Evolutionary conservation across 2,329 filamentous ascomycete genomes (phyloP).

Genomic region (Sclerotinia sclerotiorum): DNA sequence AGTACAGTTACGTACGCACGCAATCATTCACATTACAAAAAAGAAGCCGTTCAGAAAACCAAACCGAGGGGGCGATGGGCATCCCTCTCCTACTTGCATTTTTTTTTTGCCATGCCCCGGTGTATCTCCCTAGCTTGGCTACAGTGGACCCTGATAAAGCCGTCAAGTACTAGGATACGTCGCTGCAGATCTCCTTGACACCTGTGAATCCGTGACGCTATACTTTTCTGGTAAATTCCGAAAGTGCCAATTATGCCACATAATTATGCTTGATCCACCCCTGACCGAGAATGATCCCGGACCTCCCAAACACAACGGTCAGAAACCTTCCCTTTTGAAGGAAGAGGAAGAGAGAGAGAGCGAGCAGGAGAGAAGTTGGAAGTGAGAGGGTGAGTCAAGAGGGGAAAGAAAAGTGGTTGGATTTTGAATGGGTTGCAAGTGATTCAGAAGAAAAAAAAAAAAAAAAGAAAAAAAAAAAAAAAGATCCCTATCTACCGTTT

Average conservation of each 20-base stretch:
- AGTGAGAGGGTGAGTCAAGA: background rate
- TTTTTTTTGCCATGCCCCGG: conserved; percentile 6
- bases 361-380: background rate
- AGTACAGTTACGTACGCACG: background rate
- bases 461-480: too few species aligned
- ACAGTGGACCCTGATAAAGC: conserved; percentile 20
- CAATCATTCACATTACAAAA: background rate
- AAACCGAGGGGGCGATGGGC: conserved; percentile 7
- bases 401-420: background rate
- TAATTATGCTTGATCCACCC: conserved; percentile 17
- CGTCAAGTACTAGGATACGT: conserved; percentile 18
- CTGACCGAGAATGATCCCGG: conserved; percentile 16
- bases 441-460: background rate
- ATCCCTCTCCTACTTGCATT: background rate
- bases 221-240: conserved; percentile 6
- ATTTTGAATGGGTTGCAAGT: background rate
- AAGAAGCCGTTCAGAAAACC: background rate
- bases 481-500: background rate
- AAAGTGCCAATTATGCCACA: conserved; percentile 18
- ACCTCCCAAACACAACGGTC: conserved; percentile 15
- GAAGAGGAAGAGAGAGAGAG: background rate
- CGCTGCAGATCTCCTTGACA: conserved; percentile 16
- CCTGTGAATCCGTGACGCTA: conserved; percentile 15
- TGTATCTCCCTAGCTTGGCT: conserved; percentile 13
- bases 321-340: background rate